phyloP scores from a whole-genome alignment of 495 filamentous ascomycete species.

The Daldinia grandis region DNA sequence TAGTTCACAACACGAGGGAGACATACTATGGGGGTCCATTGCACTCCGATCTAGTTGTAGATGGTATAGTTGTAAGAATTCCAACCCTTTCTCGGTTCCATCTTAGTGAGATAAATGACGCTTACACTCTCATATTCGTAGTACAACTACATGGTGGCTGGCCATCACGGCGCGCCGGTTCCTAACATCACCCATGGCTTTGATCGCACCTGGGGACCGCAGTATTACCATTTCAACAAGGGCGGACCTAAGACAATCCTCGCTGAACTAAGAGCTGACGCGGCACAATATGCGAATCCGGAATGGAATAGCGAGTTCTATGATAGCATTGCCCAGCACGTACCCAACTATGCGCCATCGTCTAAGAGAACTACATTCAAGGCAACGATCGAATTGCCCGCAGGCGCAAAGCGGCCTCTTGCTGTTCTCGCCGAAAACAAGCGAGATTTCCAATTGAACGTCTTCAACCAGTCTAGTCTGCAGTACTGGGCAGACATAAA shows the following conservation, averaged over 20 bases:
- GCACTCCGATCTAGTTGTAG: conserved; percentile 65
- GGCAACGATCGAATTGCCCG: conserved; percentile 55
- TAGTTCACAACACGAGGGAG: conserved; percentile 67
- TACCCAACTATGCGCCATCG: conserved; percentile 60
- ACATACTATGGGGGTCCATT: conserved; percentile 67
- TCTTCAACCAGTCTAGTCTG: conserved; percentile 52
- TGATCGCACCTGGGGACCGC: conserved; percentile 65
- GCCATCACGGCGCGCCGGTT: conserved; percentile 64
- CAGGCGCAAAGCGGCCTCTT: conserved; percentile 53
- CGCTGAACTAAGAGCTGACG: conserved; percentile 54
- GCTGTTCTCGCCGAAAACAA: conserved; percentile 60
- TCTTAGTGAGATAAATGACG: not conserved
- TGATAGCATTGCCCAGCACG: conserved; percentile 61
- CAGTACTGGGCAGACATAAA: conserved; percentile 66
- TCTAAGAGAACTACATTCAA: conserved; percentile 53
- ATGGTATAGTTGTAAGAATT: conserved; percentile 66
- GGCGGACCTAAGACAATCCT: conserved; percentile 49
- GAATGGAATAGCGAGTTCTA: conserved; percentile 63
- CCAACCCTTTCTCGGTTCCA: conserved; percentile 10
- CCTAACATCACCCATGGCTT: conserved; percentile 68
- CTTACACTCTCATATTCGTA: conserved; percentile 10
- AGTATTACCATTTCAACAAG: conserved; percentile 67
- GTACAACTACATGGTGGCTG: conserved; percentile 56
- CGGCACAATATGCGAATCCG: conserved; percentile 53
- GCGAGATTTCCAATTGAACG: conserved; percentile 64